Evolutionary conservation across 306 rosid species (phyloP), one percentile per base, ranked within the genome.

Genomic region (Nissolia schottii): DNA sequence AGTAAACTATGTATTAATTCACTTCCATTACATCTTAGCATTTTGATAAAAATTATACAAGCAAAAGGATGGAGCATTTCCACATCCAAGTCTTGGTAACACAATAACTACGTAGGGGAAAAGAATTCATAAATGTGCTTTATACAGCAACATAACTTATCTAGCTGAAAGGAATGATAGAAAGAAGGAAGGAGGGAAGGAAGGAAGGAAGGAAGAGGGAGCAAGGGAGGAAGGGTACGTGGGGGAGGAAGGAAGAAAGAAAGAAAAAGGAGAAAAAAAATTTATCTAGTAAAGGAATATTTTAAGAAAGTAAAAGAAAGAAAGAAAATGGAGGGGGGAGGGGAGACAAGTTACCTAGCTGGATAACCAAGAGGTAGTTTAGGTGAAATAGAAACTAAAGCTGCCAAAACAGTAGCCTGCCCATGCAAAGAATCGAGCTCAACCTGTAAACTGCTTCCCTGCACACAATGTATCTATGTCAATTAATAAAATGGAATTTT

Each of bases 311-410:
- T 5, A 22, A 60, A 23, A 62, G 45, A 63, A 23, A 7, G 31
- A 19, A 25, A 19, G 64, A 22, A 59, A 43, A 27, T 7, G 50
- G 28, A 49, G 0, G 14, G 28, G 48, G 38, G 25, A 43, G 57
- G 32, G 49, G 55, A 61, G 50, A 43, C 34, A 79, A 61, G 58
- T 73, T 74, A 94, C 98, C 96, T 86, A 51, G 98, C 80, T 9
- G 98, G 98, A 80, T 89, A 94, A 79, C 98, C 98, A 80, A 91
- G 96, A 66, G 91, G 98, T 64, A 94, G 74, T 76, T 86, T 94
- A 73, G 94, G 98, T 48, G 97, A 91, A 75, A 91, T 79, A 58
- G 96, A 87, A 43, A 94, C 96, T 80, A 94, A 83, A 77, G 97
- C 91, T 74, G 98, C 92, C 86, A 94, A 86, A 56, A 91, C 87